phyloP scores from a whole-genome alignment of 1,284 basidiomycete genomes.

The Pseudozyma sp. region DNA sequence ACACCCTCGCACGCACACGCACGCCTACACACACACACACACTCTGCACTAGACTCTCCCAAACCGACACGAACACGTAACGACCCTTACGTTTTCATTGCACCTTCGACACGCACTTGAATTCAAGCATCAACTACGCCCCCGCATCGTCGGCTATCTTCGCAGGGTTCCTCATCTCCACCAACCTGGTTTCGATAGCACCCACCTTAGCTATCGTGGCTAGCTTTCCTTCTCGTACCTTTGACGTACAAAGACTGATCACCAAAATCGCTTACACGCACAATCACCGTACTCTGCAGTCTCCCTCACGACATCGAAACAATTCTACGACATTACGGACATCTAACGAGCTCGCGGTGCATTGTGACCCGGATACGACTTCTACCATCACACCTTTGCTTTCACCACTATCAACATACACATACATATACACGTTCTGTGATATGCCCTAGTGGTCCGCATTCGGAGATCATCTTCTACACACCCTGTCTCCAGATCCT shows the following conservation, averaged over 20 bases:
- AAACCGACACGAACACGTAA: background rate
- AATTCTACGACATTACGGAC: background rate
- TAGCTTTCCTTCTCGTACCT: no score
- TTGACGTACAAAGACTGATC: no score
- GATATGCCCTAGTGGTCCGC: background rate
- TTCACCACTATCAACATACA: background rate
- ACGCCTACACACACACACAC: background rate
- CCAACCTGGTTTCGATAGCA: no score
- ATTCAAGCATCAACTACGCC: no score
- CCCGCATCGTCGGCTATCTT: no score
- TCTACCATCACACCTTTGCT: no score
- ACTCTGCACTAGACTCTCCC: background rate
- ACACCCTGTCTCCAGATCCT: background rate
- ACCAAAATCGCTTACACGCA: no score
- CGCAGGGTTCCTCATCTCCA: no score
- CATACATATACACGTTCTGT: background rate
- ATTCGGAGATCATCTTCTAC: background rate
- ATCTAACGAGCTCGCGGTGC: slow-evolving; percentile 2
- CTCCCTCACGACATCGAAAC: background rate
- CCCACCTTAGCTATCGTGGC: no score
- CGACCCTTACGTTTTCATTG: background rate
- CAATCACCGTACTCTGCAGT: background rate
- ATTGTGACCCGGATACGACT: slow-evolving; percentile 8
- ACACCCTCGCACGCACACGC: background rate
- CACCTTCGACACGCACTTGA: background rate